A percentile compares a stretch with the other conserved stretches of the same genome.
phyloP scores from a whole-genome alignment of 192 early-diverging fungal species.

The Entomortierella chlamydospora region DNA sequence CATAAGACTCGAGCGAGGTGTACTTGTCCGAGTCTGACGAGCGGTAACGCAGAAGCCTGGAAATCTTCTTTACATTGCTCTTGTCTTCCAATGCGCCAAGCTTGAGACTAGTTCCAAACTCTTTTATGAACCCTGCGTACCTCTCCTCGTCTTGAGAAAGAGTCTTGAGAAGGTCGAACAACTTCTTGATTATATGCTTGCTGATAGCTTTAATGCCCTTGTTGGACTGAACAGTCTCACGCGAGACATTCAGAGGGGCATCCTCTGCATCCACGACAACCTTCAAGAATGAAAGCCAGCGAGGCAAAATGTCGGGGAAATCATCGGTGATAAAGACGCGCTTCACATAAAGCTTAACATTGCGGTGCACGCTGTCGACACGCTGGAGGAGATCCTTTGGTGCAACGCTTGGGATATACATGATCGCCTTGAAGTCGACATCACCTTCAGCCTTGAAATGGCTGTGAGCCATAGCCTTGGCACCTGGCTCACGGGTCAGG shows the following conservation, averaged over 20 bases:
- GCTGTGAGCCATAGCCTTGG: constrained; percentile 81
- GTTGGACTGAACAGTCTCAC: constrained; percentile 96
- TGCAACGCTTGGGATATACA: constrained; percentile 83
- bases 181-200: constrained; percentile 90
- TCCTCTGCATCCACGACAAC: constrained; percentile 97
- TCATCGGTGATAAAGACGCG: constrained; percentile 98
- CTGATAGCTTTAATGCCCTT: constrained; percentile 82
- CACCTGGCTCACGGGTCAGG: constrained; percentile 72
- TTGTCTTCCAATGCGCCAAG: constrained; percentile 91
- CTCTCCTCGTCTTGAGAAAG: constrained; percentile 76
- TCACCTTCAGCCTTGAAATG: constrained; percentile 97
- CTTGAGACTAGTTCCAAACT: constrained; percentile 84
- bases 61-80: constrained; percentile 75
- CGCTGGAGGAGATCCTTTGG: constrained; percentile 67
- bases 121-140: constrained; percentile 76
- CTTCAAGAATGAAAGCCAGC: constrained; percentile 92
- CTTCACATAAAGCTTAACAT: constrained; percentile 94
- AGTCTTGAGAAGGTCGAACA: constrained; percentile 86
- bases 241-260: constrained; percentile 96
- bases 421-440: constrained; percentile 87
- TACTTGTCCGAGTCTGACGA: constrained; percentile 68
- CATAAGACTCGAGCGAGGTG: constrained; percentile 79
- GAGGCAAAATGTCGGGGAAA: constrained; percentile 84
- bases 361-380: constrained; percentile 60
- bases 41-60: constrained; percentile 85